A percentile compares a stretch with the other conserved stretches of the same genome.
Evolutionary conservation across 495 filamentous ascomycete genomes (phyloP).

Genomic region (Neurospora africana): DNA sequence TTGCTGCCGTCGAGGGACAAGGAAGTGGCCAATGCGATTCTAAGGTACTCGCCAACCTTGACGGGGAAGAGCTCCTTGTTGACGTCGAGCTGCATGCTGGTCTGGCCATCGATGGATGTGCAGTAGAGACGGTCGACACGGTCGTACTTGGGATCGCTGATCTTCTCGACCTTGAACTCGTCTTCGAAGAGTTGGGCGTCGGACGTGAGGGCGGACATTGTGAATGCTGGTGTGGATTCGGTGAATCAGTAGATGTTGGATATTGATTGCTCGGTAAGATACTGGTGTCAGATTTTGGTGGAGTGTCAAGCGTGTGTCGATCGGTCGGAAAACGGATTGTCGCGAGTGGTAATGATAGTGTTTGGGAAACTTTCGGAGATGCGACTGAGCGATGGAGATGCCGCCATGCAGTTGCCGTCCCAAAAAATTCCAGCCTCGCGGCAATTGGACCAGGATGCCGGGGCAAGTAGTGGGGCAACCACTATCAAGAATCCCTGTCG

Average conservation of each 20-base stretch:
- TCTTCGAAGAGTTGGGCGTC: conserved; percentile 91
- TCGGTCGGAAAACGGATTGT: not conserved
- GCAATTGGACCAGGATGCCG: not conserved
- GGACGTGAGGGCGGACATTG: conserved; percentile 41
- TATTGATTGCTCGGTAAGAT: not conserved
- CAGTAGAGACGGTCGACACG: conserved; percentile 74
- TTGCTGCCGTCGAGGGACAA: conserved; percentile 76
- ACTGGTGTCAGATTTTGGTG: no score
- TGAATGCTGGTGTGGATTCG: conserved; percentile 10
- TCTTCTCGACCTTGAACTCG: conserved; percentile 66
- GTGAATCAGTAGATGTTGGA: not conserved
- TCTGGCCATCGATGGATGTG: conserved; percentile 57
- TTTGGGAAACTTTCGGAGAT: not conserved
- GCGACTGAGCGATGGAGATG: not conserved
- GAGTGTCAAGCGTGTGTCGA: not conserved
- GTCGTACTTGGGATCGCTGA: conserved; percentile 85
- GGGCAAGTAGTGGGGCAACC: not conserved
- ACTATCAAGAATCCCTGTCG: not conserved
- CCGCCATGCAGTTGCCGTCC: not conserved
- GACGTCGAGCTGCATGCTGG: conserved; percentile 77
- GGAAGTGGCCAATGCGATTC: conserved; percentile 70
- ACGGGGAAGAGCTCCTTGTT: conserved; percentile 88
- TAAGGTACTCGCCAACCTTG: conserved; percentile 57
- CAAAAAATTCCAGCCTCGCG: not conserved
- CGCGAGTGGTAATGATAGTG: not conserved